Evolutionary conservation across 2,329 filamentous ascomycete genomes (phyloP), one percentile per base, ranked within the genome.

Genomic region (Chalara sp.): DNA sequence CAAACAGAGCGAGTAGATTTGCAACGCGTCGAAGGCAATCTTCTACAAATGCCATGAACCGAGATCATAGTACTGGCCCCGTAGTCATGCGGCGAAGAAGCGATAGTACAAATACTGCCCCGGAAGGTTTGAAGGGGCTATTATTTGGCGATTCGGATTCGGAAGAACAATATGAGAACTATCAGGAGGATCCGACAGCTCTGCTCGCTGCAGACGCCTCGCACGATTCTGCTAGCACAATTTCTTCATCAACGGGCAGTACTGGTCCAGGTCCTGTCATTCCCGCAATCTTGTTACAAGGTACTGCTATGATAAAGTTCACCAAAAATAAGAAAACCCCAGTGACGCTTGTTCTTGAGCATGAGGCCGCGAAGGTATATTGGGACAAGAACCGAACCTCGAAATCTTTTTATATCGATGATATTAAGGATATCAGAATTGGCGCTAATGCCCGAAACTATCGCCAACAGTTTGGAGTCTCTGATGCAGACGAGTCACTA

Each of bases 341-440:
- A 30, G 82, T 96, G 60, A 72, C 72, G 31, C 73, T 85, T 33
- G 81, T 85, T 48, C 81, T 97, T 29, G 89, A 97, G 61, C 78
- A 86, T 29, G 86, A 92, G 62, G 80, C 86, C 1, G 91, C 87
- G 54, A 93, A 90, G 67, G 87, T 99, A 29, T 86, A 79, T 30
- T 97, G 92, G 92, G 87, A 95, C 67, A 79, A 83, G 44, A 81
- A 78, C 6, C 83, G 88, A 35, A 84, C 87, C 1, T 80, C 83
- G 29, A 97, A 96, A 67, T 83, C 82, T 48, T 86, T 99, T 57
- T 95, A 95, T 67, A 88, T 99, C 56, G 93, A 99, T 63, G 90
- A 97, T 66, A 92, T 99, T 62, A 86, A 88, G 63, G 90, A 96
- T 63, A 90, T 97, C 45, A 84, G 91, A 55, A 82, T 84, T 33